phyloP scores from a whole-genome alignment of 75 land plant genomes.

The Cunninghamia lanceolata region DNA sequence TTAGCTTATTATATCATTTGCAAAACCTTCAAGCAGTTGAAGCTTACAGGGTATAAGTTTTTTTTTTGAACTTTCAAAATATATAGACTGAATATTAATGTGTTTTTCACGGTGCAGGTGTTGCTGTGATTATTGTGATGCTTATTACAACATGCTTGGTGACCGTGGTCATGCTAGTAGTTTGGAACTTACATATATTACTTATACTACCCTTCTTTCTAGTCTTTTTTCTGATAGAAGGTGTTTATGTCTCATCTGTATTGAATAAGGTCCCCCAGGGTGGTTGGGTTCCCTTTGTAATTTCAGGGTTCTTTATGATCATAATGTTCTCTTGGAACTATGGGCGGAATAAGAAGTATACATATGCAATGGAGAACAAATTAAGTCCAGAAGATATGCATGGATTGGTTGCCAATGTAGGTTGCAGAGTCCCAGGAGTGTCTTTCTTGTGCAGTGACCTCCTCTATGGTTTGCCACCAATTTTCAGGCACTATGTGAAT shows the following conservation, averaged over 20 bases:
- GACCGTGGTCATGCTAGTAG: slow-evolving; percentile 41
- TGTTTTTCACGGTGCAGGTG: slow-evolving; percentile 46
- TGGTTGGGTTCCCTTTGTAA: slow-evolving; percentile 58
- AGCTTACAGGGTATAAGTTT: no score
- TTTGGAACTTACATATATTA: slow-evolving; percentile 35
- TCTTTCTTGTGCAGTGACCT: slow-evolving; percentile 56
- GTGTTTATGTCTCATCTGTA: slow-evolving; percentile 37
- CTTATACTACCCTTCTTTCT: slow-evolving; percentile 23
- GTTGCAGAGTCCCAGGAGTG: slow-evolving; percentile 34
- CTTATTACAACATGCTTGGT: slow-evolving; percentile 52
- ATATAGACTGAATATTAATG: no score
- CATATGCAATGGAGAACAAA: slow-evolving; percentile 24
- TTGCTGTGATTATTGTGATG: slow-evolving; percentile 56
- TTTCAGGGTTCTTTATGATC: slow-evolving; percentile 27
- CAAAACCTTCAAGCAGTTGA: no score
- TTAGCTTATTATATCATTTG: no score
- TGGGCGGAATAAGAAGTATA: slow-evolving; percentile 40
- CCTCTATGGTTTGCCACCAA: slow-evolving; percentile 46
- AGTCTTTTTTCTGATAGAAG: slow-evolving; percentile 36
- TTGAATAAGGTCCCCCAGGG: slow-evolving; percentile 43
- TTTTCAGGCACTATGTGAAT: slow-evolving; percentile 38
- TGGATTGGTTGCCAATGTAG: slow-evolving; percentile 7
- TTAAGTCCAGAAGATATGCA: slow-evolving; percentile 13
- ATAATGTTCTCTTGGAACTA: slow-evolving; percentile 47
- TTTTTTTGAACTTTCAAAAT: no score